Evolutionary conservation across 148 eudicot genomes (phyloP), one percentile per base, ranked within the genome.

Genomic region (Rhododendron ferrugineum): DNA sequence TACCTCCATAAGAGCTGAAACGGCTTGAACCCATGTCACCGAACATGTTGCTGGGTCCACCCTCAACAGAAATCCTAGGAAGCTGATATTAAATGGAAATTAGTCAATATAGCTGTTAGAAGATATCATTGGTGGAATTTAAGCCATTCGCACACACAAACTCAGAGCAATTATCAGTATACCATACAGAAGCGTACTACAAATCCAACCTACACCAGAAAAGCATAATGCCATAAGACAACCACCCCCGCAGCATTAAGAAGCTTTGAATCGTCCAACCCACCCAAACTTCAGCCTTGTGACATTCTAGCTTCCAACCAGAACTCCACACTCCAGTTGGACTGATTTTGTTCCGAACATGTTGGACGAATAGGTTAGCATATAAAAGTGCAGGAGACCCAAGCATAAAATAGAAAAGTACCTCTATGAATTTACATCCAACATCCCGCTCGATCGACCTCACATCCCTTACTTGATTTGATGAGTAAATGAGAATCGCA

Each of bases 391-490:
- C 47, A 42, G 32, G 46, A 79, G 20, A 49, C 34, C 49, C 5
- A 9, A 73, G 18, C 23, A 81, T 22, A 10, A 76, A 54, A 5
- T 78, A 32, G 44, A 34, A 74, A 18, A 66, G 83, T 83, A 96
- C 99, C 96, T 92, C 92, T 50, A 26, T 64, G 82, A 96, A 96
- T 86, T 68, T 90, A 90, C 93, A 92, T 80, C 98, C 98, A 28
- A 95, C 96, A 80, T 96, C 98, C 80, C 98, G 94, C 88, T 95
- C 98, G 75, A 94, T 91, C 37, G 58, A 82, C 86, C 83, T 90
- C 58, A 92, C 94, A 42, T 93, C 92, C 89, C 98, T 93, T 72
- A 70, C 18, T 75, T 96, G 90, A 66, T 90, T 88, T 28, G 83
- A 44, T 32, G 98, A 85, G 88, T 95, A 86, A 58, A 96, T 88